phyloP scores from a whole-genome alignment of 345 rosid species.

The Citrus hindsii region DNA sequence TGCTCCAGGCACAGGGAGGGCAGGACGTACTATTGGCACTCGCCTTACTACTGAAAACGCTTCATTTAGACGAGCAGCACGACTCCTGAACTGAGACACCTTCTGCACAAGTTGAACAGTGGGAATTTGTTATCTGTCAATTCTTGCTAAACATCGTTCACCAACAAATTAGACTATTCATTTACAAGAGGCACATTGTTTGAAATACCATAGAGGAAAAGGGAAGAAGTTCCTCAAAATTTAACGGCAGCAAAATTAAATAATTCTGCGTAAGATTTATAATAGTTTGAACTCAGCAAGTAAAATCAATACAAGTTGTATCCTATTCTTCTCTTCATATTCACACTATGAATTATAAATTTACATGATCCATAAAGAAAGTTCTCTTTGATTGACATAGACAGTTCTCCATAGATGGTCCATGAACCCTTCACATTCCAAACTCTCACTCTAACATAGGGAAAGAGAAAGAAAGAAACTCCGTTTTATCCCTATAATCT shows the following conservation, averaged over 20 bases:
- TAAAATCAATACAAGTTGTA: neutral
- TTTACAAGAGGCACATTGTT: neutral
- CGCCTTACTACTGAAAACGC: constrained; percentile 84
- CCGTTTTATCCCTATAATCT: no score
- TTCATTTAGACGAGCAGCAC: constrained; percentile 76
- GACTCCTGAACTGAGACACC: constrained; percentile 67
- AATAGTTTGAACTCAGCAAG: neutral
- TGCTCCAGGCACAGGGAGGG: constrained; percentile 57
- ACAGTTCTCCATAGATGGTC: no score
- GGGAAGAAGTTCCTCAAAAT: neutral
- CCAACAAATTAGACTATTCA: neutral
- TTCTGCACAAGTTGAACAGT: constrained; percentile 40
- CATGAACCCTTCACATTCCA: no score
- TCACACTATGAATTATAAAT: no score
- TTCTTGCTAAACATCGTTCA: neutral
- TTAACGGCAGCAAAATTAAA: neutral
- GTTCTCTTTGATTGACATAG: no score
- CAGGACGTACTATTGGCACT: constrained; percentile 71
- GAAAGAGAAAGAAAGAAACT: no score
- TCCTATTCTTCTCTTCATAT: no score
- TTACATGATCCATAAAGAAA: no score
- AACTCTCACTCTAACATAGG: no score
- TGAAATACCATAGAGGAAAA: neutral
- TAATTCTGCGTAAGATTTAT: no score
- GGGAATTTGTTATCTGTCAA: neutral